Base-by-base conservation (phyloP, 495 filamentous ascomycete species). In the Penicillium ochrochloron region DNA sequence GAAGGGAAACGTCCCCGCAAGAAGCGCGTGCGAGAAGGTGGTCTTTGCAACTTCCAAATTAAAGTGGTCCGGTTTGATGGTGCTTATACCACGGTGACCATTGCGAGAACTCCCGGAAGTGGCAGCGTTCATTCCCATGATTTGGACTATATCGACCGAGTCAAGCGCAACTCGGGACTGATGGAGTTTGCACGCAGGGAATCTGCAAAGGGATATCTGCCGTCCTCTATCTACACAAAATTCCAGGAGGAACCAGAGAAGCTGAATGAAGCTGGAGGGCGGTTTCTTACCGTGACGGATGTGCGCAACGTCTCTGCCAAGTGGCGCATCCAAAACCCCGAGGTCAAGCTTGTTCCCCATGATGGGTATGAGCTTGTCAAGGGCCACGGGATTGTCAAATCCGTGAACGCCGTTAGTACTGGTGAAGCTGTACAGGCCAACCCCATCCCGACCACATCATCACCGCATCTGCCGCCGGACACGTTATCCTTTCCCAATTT, bases 361-460 rank as follows among this genome's bases (percentile, higher is more conserved):
- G 78, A 83, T 55, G 82, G 82, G 33, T 84, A 83, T 64, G 78
- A 83, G 63, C 83, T 83, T 57, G 78, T 82, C 29, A 80, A 84
- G 60, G 82, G 82, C 0, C 78, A 81, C 66, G 81, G 82, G 0
- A 83, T 84, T 59, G 75, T 84, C 31, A 82, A 75, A 35, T 67
- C 73, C 4, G 67, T 69, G 23, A 60, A 44, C 51, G 50, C 65
- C 19, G 64, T 71, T 27, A 58, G 62, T 27, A 46, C 64, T 57
- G 51, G 59, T 17, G 68, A 67, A 31, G 54, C 66, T 12, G 55
- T 59, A 0, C 65, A 68, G 19, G 50, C 67, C 15, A 65, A 60
- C 31, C 27, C 61, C 17, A 41, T 60, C 1, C 67, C 69, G 15
- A 27, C 65, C 11, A 72, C 42, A 27, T 60, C 69, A 41, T 70